Conservation (phyloP, 1,139 yeast genomes). For the Geotrichum phurueaensis region DNA sequence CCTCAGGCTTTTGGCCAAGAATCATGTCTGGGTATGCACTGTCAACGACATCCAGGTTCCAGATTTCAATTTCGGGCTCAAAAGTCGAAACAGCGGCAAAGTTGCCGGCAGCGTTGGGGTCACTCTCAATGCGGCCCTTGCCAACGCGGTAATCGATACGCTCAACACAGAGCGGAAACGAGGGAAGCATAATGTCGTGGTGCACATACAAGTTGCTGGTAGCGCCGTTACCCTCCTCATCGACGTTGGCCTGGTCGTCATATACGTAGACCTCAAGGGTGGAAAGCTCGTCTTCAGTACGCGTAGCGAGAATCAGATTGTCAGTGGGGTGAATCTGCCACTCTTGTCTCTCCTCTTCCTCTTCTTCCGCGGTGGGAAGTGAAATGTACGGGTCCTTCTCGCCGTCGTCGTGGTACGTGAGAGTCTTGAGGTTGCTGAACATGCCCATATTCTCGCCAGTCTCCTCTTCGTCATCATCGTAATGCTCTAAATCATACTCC, state of each 20-base stretch:
- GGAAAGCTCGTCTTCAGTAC: slow-evolving; percentile 94
- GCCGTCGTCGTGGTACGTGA: slow-evolving; percentile 52
- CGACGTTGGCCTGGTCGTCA: slow-evolving; percentile 69
- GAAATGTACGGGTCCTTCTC: slow-evolving; percentile 71
- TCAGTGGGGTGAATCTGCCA: slow-evolving; percentile 85
- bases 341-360: slow-evolving; percentile 71
- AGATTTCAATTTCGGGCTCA: slow-evolving; percentile 94
- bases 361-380: slow-evolving; percentile 55
- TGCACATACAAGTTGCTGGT: slow-evolving; percentile 81
- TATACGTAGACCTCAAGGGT: slow-evolving; percentile 89
- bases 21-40: slow-evolving; percentile 93
- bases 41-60: slow-evolving; percentile 91
- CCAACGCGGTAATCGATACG: slow-evolving; percentile 69
- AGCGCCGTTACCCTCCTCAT: slow-evolving; percentile 52
- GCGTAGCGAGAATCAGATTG: slow-evolving; percentile 79
- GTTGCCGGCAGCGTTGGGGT: slow-evolving; percentile 53
- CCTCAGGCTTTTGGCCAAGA: slow-evolving; percentile 67
- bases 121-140: slow-evolving; percentile 21
- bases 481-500: slow-evolving; percentile 79
- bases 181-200: slow-evolving; percentile 94
- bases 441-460: slow-evolving; percentile 41
- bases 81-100: slow-evolving; percentile 96
- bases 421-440: slow-evolving; percentile 41
- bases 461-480: slow-evolving; percentile 70
- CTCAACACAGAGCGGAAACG: slow-evolving; percentile 94